phyloP scores from a whole-genome alignment of 129 eudicot species.

The Tagetes patula region DNA sequence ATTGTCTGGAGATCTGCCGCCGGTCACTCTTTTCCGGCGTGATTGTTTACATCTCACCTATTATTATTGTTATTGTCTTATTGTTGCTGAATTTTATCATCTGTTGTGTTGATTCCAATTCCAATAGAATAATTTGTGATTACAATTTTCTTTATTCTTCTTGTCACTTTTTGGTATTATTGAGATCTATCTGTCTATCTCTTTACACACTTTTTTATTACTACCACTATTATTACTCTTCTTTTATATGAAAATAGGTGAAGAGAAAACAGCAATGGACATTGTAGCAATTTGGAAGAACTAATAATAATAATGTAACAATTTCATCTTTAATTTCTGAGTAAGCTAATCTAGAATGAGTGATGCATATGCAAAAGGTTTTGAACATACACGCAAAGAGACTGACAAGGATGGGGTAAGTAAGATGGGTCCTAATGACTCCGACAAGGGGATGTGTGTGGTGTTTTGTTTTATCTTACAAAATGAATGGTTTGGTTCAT shows the following conservation, averaged over 20 bases:
- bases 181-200: neutral
- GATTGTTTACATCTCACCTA: neutral
- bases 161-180: no score
- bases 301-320: neutral
- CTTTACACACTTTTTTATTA: neutral
- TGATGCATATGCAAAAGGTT: neutral
- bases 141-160: neutral
- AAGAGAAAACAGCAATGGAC: no score
- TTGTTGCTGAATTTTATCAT: neutral
- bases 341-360: neutral
- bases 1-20: slow-evolving; percentile 51
- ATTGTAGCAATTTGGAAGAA: no score
- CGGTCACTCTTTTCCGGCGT: slow-evolving; percentile 38
- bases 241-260: no score
- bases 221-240: no score
- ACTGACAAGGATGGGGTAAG: neutral
- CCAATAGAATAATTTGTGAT: slow-evolving; percentile 9
- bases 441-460: neutral
- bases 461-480: neutral
- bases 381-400: neutral
- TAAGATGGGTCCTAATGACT: neutral
- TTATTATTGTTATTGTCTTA: no score
- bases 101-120: slow-evolving; percentile 2
- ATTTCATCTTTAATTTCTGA: neutral
- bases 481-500: neutral